phyloP scores from a whole-genome alignment of 371 early-diverging fungal species.

The Mucor racemosus region DNA sequence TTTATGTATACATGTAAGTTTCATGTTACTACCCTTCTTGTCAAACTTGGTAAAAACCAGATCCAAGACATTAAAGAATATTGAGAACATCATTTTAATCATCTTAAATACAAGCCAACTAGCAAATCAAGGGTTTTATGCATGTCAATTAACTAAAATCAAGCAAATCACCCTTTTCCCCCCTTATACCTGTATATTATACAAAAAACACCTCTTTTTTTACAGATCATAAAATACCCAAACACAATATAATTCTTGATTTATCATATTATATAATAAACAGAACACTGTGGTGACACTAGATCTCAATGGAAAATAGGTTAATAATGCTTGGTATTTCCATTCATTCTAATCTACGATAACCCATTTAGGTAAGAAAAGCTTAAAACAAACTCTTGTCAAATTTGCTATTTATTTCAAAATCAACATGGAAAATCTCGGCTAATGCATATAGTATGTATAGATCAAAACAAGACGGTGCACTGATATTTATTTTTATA shows the following conservation, averaged over 20 bases:
- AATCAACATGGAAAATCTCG: neutral
- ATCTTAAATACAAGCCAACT: neutral
- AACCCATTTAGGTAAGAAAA: slow-evolving; percentile 1
- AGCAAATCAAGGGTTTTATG: slow-evolving; percentile 1
- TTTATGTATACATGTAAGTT: neutral
- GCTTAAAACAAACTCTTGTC: slow-evolving; percentile 1
- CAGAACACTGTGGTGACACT: neutral
- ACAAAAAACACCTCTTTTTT: neutral
- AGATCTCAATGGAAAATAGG: neutral
- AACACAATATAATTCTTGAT: neutral
- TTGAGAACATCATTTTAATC: neutral
- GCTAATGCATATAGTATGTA: neutral
- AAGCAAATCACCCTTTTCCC: neutral
- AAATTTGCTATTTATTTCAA: neutral
- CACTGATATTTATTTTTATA: neutral
- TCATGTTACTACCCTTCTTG: neutral
- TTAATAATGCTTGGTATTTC: slow-evolving; percentile 9
- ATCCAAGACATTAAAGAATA: neutral
- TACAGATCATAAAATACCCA: neutral
- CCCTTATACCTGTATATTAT: neutral
- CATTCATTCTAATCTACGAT: neutral
- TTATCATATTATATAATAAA: neutral
- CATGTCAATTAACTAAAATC: neutral
- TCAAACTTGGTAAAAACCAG: neutral
- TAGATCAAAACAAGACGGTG: neutral